A percentile compares a stretch with the other conserved stretches of the same genome.
These are phyloP conservation scores for Pisolithus marmoratus DNA, from an alignment of 768 basidiomycete species.

Conservation along the genomic window DNA sequence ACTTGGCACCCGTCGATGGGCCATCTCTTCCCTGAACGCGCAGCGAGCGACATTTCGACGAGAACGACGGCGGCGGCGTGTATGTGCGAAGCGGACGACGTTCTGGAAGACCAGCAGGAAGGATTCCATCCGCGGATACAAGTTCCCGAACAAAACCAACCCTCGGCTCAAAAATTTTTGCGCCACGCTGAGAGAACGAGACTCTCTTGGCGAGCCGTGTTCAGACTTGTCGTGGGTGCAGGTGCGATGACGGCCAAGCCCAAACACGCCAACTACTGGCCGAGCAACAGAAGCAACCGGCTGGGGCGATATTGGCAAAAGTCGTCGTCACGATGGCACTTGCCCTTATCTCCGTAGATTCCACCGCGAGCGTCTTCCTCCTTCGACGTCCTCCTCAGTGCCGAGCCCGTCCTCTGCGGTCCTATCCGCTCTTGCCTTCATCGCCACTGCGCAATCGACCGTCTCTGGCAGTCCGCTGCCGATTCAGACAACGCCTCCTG, in stretches of 20 bases:
- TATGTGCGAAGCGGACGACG: not conserved
- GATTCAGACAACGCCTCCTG: conserved; percentile 35
- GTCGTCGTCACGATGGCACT: not conserved
- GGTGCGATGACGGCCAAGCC: conserved; percentile 49
- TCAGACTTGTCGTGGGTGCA: conserved; percentile 14
- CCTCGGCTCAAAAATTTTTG: conserved; percentile 11
- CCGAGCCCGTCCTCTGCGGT: conserved; percentile 43
- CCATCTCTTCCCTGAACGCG: not conserved
- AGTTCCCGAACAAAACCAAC: not conserved
- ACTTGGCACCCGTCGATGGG: not conserved
- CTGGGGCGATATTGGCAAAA: not conserved
- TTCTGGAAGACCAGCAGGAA: not conserved
- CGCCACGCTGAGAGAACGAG: conserved; percentile 29
- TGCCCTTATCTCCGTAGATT: conserved; percentile 1
- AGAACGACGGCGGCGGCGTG: not conserved
- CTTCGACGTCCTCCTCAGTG: conserved; percentile 12
- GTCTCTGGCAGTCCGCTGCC: conserved; percentile 43
- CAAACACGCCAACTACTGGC: conserved; percentile 31
- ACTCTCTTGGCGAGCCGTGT: conserved; percentile 34
- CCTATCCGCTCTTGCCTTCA: conserved; percentile 51
- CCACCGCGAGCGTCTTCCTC: conserved; percentile 9
- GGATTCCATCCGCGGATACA: not conserved
- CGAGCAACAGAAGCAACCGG: conserved; percentile 11
- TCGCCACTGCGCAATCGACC: conserved; percentile 42
- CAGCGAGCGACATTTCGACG: not conserved